A percentile compares a stretch with the other conserved stretches of the same genome.
Evolutionary conservation across 495 filamentous ascomycete genomes (phyloP).

Genomic region (Polyplosphaeria fusca): DNA sequence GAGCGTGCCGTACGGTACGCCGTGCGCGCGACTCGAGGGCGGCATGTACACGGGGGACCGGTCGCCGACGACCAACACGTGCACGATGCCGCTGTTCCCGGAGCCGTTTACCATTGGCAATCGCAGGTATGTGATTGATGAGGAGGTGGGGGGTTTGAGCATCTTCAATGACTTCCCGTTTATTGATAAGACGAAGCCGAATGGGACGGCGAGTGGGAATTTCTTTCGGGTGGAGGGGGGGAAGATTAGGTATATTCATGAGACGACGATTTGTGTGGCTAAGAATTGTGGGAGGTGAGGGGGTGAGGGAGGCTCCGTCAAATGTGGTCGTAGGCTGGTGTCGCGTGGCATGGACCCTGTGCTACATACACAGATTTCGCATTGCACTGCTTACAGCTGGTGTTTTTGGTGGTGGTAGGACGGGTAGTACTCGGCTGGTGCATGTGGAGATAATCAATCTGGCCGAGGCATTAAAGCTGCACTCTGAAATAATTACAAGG

Average conservation of each 20-base stretch:
- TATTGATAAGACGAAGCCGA: slow-evolving; percentile 24
- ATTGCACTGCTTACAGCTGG: too few relatives aligned
- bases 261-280: slow-evolving; percentile 22
- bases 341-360: too few relatives aligned
- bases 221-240: slow-evolving; percentile 29
- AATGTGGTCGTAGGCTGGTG: too few relatives aligned
- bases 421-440: too few relatives aligned
- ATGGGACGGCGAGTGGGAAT: slow-evolving; percentile 19
- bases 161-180: slow-evolving; percentile 32
- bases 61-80: slow-evolving; percentile 12
- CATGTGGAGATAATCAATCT: too few relatives aligned
- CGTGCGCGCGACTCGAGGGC: slow-evolving; percentile 50
- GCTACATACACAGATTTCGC: too few relatives aligned
- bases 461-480: too few relatives aligned
- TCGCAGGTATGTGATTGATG: slow-evolving; percentile 28
- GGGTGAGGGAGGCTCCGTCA: too few relatives aligned
- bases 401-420: too few relatives aligned
- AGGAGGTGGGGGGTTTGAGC: slow-evolving; percentile 23
- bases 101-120: slow-evolving; percentile 39
- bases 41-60: slow-evolving; percentile 32
- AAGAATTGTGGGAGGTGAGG: slow-evolving; percentile 21
- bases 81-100: slow-evolving; percentile 26
- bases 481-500: too few relatives aligned
- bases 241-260: slow-evolving; percentile 31
- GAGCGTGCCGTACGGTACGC: slow-evolving; percentile 47